Evolutionary conservation across 108 stramenopile species (phyloP).

Genomic region (Fragilaria crotonensis): DNA sequence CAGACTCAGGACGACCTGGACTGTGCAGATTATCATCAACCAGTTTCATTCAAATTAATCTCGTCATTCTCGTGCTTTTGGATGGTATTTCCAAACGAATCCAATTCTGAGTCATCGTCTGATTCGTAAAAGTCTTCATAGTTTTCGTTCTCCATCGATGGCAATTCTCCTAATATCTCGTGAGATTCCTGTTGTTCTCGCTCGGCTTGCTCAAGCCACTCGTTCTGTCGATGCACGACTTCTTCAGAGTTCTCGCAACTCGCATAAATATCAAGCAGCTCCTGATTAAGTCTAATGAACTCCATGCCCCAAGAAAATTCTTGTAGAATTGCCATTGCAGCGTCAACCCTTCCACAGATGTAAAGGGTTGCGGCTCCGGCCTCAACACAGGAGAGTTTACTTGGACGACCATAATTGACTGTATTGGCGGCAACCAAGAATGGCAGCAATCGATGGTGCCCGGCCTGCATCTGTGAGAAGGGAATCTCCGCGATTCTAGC

Average conservation of each 20-base stretch:
- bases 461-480: slow-evolving; percentile 84
- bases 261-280: slow-evolving; percentile 82
- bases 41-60: too few relatives aligned
- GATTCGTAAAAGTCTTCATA: slow-evolving; percentile 32
- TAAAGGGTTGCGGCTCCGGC: slow-evolving; percentile 86
- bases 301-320: slow-evolving; percentile 96
- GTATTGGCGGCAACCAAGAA: slow-evolving; percentile 97
- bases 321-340: slow-evolving; percentile 78
- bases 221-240: slow-evolving; percentile 80
- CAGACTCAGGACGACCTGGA: too few relatives aligned
- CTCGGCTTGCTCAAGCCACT: slow-evolving; percentile 66
- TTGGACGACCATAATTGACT: slow-evolving; percentile 97
- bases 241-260: slow-evolving; percentile 60
- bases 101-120: slow-evolving; percentile 42
- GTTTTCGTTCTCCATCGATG: slow-evolving; percentile 44
- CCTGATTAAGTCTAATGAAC: slow-evolving; percentile 83
- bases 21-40: too few relatives aligned
- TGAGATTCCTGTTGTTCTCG: slow-evolving; percentile 15
- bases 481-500: slow-evolving; percentile 90
- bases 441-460: slow-evolving; percentile 94
- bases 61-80: not conserved
- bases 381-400: slow-evolving; percentile 84
- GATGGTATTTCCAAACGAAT: slow-evolving; percentile 62
- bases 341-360: slow-evolving; percentile 83
- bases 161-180: slow-evolving; percentile 27